Evolutionary conservation across 306 rosid species (phyloP).

Genomic region (Inga leiocalycina): DNA sequence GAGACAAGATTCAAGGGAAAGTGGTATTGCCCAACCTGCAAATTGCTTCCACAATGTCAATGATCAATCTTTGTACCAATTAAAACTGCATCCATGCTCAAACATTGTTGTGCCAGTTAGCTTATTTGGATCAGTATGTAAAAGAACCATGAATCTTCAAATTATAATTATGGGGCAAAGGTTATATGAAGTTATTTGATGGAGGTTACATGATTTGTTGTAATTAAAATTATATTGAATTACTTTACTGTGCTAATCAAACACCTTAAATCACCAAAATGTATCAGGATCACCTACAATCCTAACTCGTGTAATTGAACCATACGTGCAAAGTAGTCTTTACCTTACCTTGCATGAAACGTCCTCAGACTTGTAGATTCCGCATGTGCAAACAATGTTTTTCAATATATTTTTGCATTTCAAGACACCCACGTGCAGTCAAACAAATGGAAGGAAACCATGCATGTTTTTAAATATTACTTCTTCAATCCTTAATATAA

Average conservation of each 20-base stretch:
- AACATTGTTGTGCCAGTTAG: constrained; percentile 31
- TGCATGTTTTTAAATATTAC: not conserved
- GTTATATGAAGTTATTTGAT: not conserved
- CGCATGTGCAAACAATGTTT: not conserved
- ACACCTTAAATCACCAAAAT: not conserved
- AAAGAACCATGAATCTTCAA: constrained; percentile 23
- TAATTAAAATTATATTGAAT: too few species aligned
- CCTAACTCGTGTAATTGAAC: not conserved
- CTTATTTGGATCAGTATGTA: constrained; percentile 6
- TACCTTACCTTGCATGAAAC: constrained; percentile 21
- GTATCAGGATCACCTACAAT: not conserved
- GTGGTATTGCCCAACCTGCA: constrained; percentile 99
- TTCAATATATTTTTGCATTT: not conserved
- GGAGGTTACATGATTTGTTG: not conserved
- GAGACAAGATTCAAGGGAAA: constrained; percentile 98
- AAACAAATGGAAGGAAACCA: not conserved
- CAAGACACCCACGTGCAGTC: not conserved
- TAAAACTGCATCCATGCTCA: constrained; percentile 25
- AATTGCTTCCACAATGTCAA: constrained; percentile 58
- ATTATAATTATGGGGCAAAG: constrained; percentile 28
- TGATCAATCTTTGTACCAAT: constrained; percentile 34
- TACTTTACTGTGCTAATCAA: not conserved
- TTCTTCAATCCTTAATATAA: too few species aligned
- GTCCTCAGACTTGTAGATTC: not conserved
- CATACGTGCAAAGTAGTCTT: not conserved